Base-by-base conservation (phyloP, 768 basidiomycete species). In the Boletellus ananiceps region DNA sequence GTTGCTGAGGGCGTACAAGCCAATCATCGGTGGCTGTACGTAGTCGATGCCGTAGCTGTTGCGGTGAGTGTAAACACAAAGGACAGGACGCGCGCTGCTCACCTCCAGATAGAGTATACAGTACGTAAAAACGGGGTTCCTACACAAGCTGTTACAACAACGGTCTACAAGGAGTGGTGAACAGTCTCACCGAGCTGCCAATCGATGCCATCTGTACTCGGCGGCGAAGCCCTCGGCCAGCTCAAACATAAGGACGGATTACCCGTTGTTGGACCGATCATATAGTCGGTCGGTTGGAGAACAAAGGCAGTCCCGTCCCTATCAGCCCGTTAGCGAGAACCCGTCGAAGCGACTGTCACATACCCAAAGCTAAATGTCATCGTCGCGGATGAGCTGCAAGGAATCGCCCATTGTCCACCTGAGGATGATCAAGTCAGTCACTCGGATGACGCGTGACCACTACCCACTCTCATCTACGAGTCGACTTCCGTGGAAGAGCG, bases 91-190 rank as follows among this genome's bases (percentile, higher is more conserved):
- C 14, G 5, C 35, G 8, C 12, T 39, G 8, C 62, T 51, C 54
- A 85, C 88, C 84, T 88, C 74, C 80, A 90, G 35, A 90, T 72
- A 5, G 85, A 83, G 62, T 90, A 91, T 0, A 90, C 86, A 2
- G 85, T 86, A 31, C 82, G 75, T 47, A 91, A 59, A 62, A 90
- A 90, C 0, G 83, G 74, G 1, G 77, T 64, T 18, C 85, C 84
- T 84, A 47, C 5, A 52, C 5, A 52, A 39, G 19, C 29, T 6
- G 23, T 57, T 16, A 18, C 27, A 35, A 32, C 46, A 38, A 1
- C 8, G 5, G 12, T 32, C 18, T 8, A 29, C 7, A 15, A 11
- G 32, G 13, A 39, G 2, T 1, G 27, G 12, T 14, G 9, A 4
- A 11, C 15, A 6, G n/a, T 51, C 66, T 23, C 55, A 84, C 86